A percentile compares a stretch with the other conserved stretches of the same genome.
These are phyloP conservation scores for Mrakia gelida DNA, from an alignment of 768 basidiomycete genomes.

Conservation along the genomic window DNA sequence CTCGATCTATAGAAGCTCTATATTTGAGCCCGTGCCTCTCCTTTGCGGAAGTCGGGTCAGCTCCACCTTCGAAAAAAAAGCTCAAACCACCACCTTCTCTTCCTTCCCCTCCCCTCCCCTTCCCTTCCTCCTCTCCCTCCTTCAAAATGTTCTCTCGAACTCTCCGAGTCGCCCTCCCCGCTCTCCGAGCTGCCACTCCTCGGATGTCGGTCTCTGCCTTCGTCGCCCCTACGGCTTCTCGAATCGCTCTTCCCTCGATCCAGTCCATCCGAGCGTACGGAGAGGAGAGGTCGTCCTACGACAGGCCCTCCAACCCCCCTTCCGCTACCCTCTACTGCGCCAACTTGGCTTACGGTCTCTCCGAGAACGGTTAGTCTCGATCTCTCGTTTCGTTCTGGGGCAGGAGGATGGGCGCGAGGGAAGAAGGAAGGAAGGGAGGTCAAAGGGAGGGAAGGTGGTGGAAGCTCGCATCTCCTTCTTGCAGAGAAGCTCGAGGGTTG, in stretches of 20 bases:
- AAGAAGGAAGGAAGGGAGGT: background rate
- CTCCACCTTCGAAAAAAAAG: too few relatives aligned
- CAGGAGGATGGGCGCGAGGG: background rate
- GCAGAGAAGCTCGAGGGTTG: background rate
- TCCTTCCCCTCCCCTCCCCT: background rate
- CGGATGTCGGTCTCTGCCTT: constrained; percentile 14
- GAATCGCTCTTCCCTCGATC: constrained; percentile 7
- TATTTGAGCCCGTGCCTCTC: too few relatives aligned
- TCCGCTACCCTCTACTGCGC: constrained; percentile 9
- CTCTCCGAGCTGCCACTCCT: constrained; percentile 5
- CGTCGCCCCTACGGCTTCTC: constrained; percentile 8
- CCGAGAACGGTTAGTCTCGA: background rate
- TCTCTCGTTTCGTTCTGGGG: background rate
- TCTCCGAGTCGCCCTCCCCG: constrained; percentile 3
- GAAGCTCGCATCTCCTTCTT: background rate
- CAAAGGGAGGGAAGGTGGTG: background rate
- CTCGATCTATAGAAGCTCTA: too few relatives aligned
- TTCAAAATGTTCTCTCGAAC: constrained; percentile 8
- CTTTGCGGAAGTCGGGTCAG: too few relatives aligned
- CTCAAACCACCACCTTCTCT: background rate
- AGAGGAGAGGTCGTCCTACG: background rate
- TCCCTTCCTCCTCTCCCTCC: background rate
- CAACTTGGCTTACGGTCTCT: constrained; percentile 4
- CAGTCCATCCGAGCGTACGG: constrained; percentile 9
- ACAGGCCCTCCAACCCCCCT: constrained; percentile 4